Evolutionary conservation across 768 basidiomycete species (phyloP).

Genomic region (Ephemerocybe angulata): DNA sequence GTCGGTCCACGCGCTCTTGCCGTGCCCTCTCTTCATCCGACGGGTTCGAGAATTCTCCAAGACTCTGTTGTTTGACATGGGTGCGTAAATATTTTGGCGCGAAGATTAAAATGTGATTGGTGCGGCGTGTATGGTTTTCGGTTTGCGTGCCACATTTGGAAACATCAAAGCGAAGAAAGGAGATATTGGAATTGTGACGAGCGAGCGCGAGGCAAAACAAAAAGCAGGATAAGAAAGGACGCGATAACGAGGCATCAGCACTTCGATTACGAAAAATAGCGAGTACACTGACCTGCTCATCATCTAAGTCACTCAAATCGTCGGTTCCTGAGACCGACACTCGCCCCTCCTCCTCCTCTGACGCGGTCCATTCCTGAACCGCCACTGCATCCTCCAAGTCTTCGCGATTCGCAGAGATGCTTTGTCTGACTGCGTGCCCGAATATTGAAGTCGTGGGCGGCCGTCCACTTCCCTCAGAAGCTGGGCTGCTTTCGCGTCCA

Average conservation of each 20-base stretch:
- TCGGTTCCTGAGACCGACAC: conserved; percentile 38
- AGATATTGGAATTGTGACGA: background rate
- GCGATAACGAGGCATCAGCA: conserved; percentile 1
- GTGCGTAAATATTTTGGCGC: no score
- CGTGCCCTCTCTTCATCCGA: conserved; percentile 86
- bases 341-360: conserved; percentile 59
- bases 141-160: background rate
- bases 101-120: background rate
- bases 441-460: conserved; percentile 10
- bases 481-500: conserved; percentile 2
- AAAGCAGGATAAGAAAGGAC: background rate
- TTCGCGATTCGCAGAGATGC: conserved; percentile 15
- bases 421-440: background rate
- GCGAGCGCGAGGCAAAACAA: background rate
- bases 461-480: background rate
- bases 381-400: conserved; percentile 35
- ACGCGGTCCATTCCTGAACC: conserved; percentile 79
- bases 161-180: background rate
- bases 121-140: background rate
- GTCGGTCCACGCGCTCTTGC: conserved; percentile 59
- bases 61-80: conserved; percentile 49
- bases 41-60: conserved; percentile 88
- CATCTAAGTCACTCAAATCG: conserved; percentile 42
- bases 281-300: conserved; percentile 58
- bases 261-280: conserved; percentile 9